Evolutionary conservation across 176 grass and related monocot species (phyloP).

Genomic region (Phoenix roebelenii): DNA sequence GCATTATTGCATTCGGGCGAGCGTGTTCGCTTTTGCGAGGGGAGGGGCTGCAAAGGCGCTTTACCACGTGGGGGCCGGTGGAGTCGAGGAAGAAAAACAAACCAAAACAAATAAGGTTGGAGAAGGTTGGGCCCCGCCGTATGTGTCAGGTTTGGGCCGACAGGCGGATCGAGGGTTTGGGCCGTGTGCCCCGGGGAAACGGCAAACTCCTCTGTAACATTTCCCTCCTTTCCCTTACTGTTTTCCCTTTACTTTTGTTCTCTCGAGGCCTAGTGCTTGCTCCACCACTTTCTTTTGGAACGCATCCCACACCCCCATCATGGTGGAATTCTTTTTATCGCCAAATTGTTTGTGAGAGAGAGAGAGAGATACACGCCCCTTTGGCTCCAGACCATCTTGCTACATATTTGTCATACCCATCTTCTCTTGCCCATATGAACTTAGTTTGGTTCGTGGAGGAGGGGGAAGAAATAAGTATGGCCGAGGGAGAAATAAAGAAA

Average conservation of each 20-base stretch:
- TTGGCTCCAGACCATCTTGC: too few relatives aligned
- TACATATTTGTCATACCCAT: too few relatives aligned
- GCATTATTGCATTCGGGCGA: constrained; percentile 11
- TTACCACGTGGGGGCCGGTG: constrained; percentile 10
- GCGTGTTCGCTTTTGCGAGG: neutral
- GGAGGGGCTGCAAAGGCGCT: constrained; percentile 3
- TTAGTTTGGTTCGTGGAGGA: too few relatives aligned
- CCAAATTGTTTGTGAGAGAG: too few relatives aligned
- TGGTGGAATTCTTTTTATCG: too few relatives aligned
- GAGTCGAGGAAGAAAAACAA: neutral
- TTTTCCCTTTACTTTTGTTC: neutral
- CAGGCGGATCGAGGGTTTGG: constrained; percentile 14
- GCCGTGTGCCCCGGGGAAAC: constrained; percentile 28
- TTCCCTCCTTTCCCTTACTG: neutral
- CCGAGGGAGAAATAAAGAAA: too few relatives aligned
- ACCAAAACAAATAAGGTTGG: too few relatives aligned
- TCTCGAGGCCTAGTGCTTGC: neutral
- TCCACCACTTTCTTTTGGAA: too few relatives aligned
- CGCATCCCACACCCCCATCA: too few relatives aligned
- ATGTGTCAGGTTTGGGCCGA: neutral
- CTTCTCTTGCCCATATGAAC: too few relatives aligned
- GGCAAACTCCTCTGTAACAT: constrained; percentile 27
- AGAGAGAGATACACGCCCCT: too few relatives aligned
- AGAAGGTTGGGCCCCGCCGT: neutral
- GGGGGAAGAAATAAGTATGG: too few relatives aligned